Evolutionary conservation across 2,329 filamentous ascomycete species (phyloP).

Genomic region (Neurospora crassa): DNA sequence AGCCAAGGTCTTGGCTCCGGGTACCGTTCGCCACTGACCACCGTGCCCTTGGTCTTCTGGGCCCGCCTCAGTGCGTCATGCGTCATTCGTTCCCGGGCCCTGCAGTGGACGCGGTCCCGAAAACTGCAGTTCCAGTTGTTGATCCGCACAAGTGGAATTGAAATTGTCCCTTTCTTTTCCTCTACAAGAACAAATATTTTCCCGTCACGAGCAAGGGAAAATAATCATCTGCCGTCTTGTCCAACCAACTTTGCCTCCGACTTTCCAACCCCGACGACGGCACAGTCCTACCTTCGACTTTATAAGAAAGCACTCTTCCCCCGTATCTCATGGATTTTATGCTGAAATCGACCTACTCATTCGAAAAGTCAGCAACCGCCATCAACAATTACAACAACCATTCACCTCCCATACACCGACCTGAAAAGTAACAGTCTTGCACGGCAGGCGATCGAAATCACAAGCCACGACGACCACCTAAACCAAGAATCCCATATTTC

Average conservation of each 20-base stretch:
- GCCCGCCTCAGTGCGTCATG: neutral
- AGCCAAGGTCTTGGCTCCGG: neutral
- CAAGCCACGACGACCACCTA: neutral
- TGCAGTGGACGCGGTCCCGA: neutral
- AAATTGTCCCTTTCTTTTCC: neutral
- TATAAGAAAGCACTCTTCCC: neutral
- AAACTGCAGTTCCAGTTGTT: neutral
- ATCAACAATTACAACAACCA: conserved; percentile 5
- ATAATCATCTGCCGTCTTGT: neutral
- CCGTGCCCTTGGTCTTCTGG: neutral
- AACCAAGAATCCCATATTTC: neutral
- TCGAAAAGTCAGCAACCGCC: conserved; percentile 1
- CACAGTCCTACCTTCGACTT: neutral
- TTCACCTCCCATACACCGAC: conserved; percentile 12
- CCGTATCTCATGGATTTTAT: conserved; percentile 20
- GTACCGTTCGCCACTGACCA: neutral
- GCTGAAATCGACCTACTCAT: conserved; percentile 7
- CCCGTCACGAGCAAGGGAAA: neutral
- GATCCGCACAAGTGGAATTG: neutral
- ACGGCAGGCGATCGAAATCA: neutral
- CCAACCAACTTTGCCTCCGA: neutral
- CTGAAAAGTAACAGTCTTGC: neutral
- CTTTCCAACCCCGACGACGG: neutral
- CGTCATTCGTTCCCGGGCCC: neutral
- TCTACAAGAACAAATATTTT: neutral